phyloP scores from a whole-genome alignment of 129 eudicot species.

The Flaveria sonorensis region DNA sequence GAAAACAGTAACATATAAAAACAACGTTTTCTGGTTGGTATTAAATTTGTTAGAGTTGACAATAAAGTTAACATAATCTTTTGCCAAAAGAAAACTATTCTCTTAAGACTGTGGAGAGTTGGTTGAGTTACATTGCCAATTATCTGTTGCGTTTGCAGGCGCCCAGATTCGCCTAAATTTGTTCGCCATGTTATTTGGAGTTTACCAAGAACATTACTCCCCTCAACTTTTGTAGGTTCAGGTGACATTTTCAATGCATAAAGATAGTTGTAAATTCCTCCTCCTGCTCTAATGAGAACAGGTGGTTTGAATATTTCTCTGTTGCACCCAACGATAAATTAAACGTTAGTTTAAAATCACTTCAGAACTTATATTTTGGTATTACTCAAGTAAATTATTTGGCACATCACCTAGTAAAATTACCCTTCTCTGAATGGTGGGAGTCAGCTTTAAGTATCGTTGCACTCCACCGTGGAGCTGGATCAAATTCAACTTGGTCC shows the following conservation, averaged over 20 bases:
- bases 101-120: not conserved
- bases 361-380: slow-evolving; percentile 4
- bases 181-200: slow-evolving; percentile 99
- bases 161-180: slow-evolving; percentile 96
- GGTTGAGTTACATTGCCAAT: slow-evolving; percentile 75
- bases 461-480: slow-evolving; percentile 85
- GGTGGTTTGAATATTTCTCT: slow-evolving; percentile 80
- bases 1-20: not conserved
- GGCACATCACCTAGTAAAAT: slow-evolving; percentile 44
- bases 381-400: not conserved
- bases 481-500: slow-evolving; percentile 99
- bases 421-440: slow-evolving; percentile 48
- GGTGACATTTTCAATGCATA: slow-evolving; percentile 69
- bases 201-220: slow-evolving; percentile 89
- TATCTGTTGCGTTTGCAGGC: slow-evolving; percentile 95
- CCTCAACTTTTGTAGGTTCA: slow-evolving; percentile 60
- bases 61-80: not conserved
- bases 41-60: not conserved
- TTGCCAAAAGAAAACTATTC: not conserved
- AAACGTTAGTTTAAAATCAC: not conserved
- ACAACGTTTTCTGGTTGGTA: not conserved
- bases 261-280: slow-evolving; percentile 85
- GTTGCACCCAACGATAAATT: slow-evolving; percentile 12
- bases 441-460: slow-evolving; percentile 61
- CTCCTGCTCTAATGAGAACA: slow-evolving; percentile 80